Conservation (phyloP, 2,329 filamentous ascomycete species). For the Pyricularia sp. region DNA sequence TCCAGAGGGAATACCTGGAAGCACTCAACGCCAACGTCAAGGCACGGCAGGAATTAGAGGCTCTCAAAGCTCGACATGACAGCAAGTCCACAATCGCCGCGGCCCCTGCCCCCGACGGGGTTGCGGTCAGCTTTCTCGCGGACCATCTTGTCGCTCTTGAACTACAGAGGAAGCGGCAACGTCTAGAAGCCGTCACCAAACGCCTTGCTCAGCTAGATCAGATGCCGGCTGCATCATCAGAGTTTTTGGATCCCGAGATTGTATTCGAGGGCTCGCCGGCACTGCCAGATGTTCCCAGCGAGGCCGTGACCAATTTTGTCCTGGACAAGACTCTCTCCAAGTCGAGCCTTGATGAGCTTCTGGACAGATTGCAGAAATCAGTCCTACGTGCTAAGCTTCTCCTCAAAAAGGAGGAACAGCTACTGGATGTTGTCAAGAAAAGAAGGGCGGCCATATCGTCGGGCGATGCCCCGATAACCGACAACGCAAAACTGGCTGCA, state of each 20-base stretch:
- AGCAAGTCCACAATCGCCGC: constrained; percentile 4
- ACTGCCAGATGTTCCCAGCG: constrained; percentile 41
- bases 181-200: constrained; percentile 38
- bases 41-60: constrained; percentile 27
- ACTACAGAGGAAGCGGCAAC: constrained; percentile 41
- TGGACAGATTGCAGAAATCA: constrained; percentile 46
- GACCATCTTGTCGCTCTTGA: constrained; percentile 42
- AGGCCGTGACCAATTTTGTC: constrained; percentile 40
- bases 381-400: constrained; percentile 49
- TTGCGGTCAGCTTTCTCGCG: constrained; percentile 24
- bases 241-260: constrained; percentile 38
- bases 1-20: constrained; percentile 45
- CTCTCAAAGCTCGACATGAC: background rate
- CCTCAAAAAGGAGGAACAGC: constrained; percentile 45
- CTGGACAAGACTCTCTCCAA: constrained; percentile 25
- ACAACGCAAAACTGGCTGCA: constrained; percentile 37
- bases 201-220: constrained; percentile 40
- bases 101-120: constrained; percentile 8
- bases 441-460: constrained; percentile 10
- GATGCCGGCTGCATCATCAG: constrained; percentile 40
- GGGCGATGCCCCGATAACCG: constrained; percentile 7
- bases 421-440: constrained; percentile 36
- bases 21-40: constrained; percentile 42
- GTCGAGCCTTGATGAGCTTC: constrained; percentile 34
- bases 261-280: constrained; percentile 34